Conservation (phyloP, 257 asterid genomes). For the Capsicum baccatum region DNA sequence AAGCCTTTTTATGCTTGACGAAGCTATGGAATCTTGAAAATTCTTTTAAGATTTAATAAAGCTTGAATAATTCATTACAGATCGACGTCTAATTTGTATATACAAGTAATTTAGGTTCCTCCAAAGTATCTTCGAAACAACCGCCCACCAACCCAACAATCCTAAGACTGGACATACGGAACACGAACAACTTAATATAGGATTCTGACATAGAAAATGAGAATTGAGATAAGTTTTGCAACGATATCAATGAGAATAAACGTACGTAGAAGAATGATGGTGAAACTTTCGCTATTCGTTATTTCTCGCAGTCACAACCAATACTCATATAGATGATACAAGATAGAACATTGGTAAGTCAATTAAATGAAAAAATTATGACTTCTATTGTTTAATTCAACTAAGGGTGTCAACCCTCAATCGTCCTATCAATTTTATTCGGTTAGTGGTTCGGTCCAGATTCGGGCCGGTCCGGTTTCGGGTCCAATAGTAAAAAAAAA, state of each 20-base stretch:
- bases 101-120: not conserved
- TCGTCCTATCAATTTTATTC: too few species aligned
- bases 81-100: not conserved
- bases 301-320: too few species aligned
- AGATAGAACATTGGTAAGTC: too few species aligned
- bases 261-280: fast-evolving
- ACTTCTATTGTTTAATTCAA: too few species aligned
- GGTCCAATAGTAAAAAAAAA: too few species aligned
- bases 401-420: too few species aligned
- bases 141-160: too few species aligned
- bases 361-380: too few species aligned
- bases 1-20: not conserved
- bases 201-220: fast-evolving
- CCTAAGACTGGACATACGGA: not conserved
- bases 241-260: not conserved
- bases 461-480: too few species aligned
- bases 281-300: too few species aligned
- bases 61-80: not conserved
- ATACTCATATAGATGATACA: too few species aligned
- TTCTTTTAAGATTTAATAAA: not conserved
- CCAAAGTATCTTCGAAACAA: not conserved
- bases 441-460: too few species aligned
- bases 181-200: not conserved
- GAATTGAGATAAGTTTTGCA: not conserved
- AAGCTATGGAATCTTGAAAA: not conserved